These are phyloP conservation scores for Plasmodium inui DNA, from an alignment of 169 alveolate genomes.

Conservation along the genomic window DNA sequence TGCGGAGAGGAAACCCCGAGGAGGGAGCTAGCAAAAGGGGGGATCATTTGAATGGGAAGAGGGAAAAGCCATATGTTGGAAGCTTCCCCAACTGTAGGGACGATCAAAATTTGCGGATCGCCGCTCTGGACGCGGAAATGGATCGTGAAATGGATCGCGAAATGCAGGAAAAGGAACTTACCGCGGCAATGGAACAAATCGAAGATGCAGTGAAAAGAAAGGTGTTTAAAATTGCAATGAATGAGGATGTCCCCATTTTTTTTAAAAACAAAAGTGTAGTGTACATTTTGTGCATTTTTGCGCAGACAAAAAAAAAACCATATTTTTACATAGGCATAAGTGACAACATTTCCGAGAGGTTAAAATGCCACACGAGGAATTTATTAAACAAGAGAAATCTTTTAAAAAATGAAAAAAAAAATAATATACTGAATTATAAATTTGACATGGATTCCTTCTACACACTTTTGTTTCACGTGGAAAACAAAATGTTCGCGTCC, in stretches of 20 bases:
- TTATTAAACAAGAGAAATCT: constrained; percentile 70
- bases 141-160: background rate
- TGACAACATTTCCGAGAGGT: constrained; percentile 73
- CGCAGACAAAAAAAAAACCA: constrained; percentile 23
- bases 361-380: constrained; percentile 67
- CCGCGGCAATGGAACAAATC: constrained; percentile 29
- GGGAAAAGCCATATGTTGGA: background rate
- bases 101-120: background rate
- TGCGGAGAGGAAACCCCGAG: background rate
- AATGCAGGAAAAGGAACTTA: constrained; percentile 29
- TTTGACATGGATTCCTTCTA: constrained; percentile 31
- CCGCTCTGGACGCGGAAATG: background rate
- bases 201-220: constrained; percentile 26
- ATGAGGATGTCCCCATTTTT: constrained; percentile 72
- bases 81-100: background rate
- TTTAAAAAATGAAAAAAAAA: constrained; percentile 60
- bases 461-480: constrained; percentile 68
- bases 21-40: background rate
- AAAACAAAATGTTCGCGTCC: constrained; percentile 55
- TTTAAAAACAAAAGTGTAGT: constrained; percentile 74
- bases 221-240: constrained; percentile 37
- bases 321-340: constrained; percentile 76
- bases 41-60: background rate
- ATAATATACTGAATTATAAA: constrained; percentile 54
- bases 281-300: constrained; percentile 64